A percentile compares a stretch with the other conserved stretches of the same genome.
Conservation (phyloP, 177 flowering plant species). For the Telopea speciosissima region DNA sequence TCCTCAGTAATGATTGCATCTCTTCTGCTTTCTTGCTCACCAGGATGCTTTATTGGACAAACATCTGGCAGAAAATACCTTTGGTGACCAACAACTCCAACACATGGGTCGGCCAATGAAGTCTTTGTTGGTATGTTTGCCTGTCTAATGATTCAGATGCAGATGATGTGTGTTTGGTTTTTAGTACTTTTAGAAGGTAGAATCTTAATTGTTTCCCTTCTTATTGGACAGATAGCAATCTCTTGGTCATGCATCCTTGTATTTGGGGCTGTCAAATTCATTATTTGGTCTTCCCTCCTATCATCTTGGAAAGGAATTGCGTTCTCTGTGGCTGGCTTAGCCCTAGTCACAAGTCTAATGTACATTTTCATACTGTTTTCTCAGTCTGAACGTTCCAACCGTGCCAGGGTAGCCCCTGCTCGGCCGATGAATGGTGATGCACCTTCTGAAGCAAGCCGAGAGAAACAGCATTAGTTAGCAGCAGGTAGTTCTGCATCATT, state of each 20-base stretch:
- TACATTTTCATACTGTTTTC: conserved; percentile 52
- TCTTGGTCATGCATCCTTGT: conserved; percentile 49
- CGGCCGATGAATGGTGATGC: conserved; percentile 23
- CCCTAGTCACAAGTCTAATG: conserved; percentile 51
- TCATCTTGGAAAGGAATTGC: conserved; percentile 60
- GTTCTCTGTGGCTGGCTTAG: conserved; percentile 33
- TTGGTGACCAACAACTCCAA: conserved; percentile 38
- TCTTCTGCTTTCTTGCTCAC: neutral
- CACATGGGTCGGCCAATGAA: conserved; percentile 47
- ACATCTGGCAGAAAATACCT: conserved; percentile 42
- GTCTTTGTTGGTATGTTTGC: conserved; percentile 45
- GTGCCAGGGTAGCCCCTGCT: conserved; percentile 40
- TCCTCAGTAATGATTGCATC: too few relatives aligned
- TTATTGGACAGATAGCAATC: conserved; percentile 38
- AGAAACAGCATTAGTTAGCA: conserved; percentile 15
- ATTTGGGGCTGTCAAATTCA: conserved; percentile 39
- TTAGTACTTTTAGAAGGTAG: too few relatives aligned
- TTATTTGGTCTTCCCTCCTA: conserved; percentile 43
- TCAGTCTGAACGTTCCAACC: conserved; percentile 61
- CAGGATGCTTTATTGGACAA: conserved; percentile 65
- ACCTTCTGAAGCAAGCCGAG: conserved; percentile 12
- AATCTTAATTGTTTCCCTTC: neutral
- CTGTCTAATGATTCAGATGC: neutral
- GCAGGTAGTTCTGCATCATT: too few relatives aligned
- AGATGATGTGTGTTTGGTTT: neutral